Evolutionary conservation across 805 yeast species (phyloP), one percentile per base, ranked within the genome.

Genomic region (Nakazawaea peltata): DNA sequence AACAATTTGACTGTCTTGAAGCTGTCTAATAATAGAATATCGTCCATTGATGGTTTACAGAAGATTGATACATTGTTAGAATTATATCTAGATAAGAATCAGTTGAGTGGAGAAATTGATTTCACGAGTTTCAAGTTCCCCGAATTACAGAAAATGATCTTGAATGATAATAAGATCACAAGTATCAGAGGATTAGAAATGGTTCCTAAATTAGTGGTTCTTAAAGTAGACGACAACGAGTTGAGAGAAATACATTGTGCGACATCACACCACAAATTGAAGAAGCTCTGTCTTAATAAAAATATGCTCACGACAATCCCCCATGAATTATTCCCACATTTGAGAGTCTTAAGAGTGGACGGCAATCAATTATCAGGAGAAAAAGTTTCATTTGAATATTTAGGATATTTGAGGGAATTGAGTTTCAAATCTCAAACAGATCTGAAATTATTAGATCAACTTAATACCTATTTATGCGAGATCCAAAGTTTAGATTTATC

Each of bases 281-380:
- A 62, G 44, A 64, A 63, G 43, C 42, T 66, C 28, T 39, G 53
- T 12, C 26, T 69, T 17, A 63, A 61, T 36, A 53, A 55, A 42
- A 70, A 70, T 44, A 44, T 51, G 6, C 43, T 71, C 22, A 41
- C 41, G 15, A 26, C 32, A 2, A 44, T 71, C 16, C 56, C 63
- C 34, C 42, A 69, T 13, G 42, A 42, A 1, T 28, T 42, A 8
- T 62, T 56, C 36, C 68, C 71, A 1, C 49, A 41, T 22, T 54
- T 73, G 41, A 53, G 72, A 31, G 62, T 59, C 4, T 48, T 73
- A 26, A 53, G 70, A 27, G 45, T 69, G 12, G 77, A 72, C 44
- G 67, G 73, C 4, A 54, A 53, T 40, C 40, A 46, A 5, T 41
- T 68, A 11, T 40, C 40, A 5, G 30, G 41, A 1, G 19, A 59